Evolutionary conservation across 257 asterid genomes (phyloP), one percentile per base, ranked within the genome.

Genomic region (Nicotiana tomentosiformis): DNA sequence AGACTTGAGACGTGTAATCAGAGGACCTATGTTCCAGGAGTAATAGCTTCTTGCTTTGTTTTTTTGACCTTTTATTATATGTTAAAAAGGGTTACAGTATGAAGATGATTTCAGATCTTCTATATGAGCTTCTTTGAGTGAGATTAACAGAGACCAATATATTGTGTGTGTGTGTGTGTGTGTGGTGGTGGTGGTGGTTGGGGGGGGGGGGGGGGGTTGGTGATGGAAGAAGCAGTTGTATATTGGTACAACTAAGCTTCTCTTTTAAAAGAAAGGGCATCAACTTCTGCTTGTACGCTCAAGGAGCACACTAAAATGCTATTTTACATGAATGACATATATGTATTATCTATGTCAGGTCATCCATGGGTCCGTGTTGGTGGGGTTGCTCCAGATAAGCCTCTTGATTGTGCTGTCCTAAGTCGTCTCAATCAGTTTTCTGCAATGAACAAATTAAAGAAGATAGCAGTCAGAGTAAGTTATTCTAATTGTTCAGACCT

Each of bases 351-450:
- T 3, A 83, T 57, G 82, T 74, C 64, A 89, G 90, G 87, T 82
- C 91, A 89, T 60, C 90, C 90, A 17, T 89, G 91, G 91, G 88
- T 89, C 12, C 84, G 85, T 20, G 81, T 79, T 46, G 91, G 85
- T 85, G 90, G 91, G 20, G 83, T 69, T n/a, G 90, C 90, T 83
- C 86, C 88, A 5, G 90, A 89, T 85, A 86, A 81, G 65, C 88
- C 92, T 84, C 90, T 87, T 83, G 92, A 89, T 87, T 87, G 90
- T 62, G 90, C 90, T 46, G 90, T 89, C 60, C 65, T 89, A 60
- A 86, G 78, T 77, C 89, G 92, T 14, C 81, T 87, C 85, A 89
- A 87, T 85, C 90, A 89, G 70, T 89, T 89, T 64, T 89, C 90
- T 26, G 92, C 90, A 29, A 87, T 86, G 90, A 84, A 87, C 82